These are phyloP conservation scores for Penicillium sp. DNA, from an alignment of 2,329 filamentous ascomycete species.

Conservation along the genomic window DNA sequence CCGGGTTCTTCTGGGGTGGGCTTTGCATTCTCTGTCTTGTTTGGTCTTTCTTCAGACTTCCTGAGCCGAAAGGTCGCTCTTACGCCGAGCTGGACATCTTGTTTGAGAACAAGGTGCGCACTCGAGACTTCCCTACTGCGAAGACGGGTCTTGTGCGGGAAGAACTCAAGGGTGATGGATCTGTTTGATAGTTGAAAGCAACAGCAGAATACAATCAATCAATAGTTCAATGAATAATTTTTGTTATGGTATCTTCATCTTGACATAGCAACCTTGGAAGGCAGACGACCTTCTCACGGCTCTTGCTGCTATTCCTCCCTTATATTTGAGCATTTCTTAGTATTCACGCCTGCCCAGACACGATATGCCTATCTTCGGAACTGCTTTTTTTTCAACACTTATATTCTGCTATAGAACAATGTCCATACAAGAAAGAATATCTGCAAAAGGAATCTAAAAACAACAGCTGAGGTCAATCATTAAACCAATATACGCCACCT, in stretches of 20 bases:
- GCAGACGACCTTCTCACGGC: too few species aligned
- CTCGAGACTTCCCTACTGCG: conserved; percentile 65
- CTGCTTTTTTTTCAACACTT: background rate
- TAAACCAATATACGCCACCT: conserved; percentile 25
- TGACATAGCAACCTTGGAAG: too few species aligned
- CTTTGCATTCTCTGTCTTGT: conserved; percentile 73
- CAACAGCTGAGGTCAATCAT: conserved; percentile 17
- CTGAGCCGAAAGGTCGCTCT: conserved; percentile 72
- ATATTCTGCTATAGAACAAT: conserved; percentile 3
- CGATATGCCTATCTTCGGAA: background rate
- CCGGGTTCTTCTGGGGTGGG: conserved; percentile 80
- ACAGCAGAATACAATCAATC: background rate
- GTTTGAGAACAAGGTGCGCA: conserved; percentile 68
- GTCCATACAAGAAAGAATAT: conserved; percentile 8
- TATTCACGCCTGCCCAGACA: background rate
- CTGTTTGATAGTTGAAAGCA: background rate
- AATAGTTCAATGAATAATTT: background rate
- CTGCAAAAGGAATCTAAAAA: conserved; percentile 10
- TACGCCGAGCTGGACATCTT: conserved; percentile 81
- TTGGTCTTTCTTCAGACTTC: conserved; percentile 74
- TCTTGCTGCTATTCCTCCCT: too few species aligned
- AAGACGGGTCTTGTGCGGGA: conserved; percentile 34
- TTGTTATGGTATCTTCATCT: too few species aligned
- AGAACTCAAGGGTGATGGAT: conserved; percentile 4
- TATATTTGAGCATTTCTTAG: too few species aligned